Base-by-base conservation (phyloP, 2,329 filamentous ascomycete species). In the Penicillium vulpinum region DNA sequence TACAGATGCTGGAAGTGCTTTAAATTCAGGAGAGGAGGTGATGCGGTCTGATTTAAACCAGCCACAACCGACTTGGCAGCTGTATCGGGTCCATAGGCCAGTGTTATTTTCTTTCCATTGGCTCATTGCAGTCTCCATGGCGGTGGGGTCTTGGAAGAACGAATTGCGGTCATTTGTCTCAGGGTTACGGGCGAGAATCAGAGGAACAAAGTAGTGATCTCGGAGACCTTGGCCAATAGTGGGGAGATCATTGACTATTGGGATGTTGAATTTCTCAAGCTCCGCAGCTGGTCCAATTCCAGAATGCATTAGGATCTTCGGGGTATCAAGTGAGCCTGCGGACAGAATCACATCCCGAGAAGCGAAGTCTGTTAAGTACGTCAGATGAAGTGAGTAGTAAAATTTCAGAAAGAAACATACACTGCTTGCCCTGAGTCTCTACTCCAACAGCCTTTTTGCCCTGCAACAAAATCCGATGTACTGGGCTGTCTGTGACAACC, bases 401-500 rank as follows among this genome's bases (percentile, higher is more conserved):
- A 18, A 22, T 11, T 16, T 13, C 44, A 2, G 7, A 5, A n/a
- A n/a, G 2, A 29, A 40, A 68, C 70, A 67, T 66, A 78, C 77
- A 79, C 36, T 72, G 63, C 41, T 66, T 70, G 4, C 75, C 77
- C 28, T 74, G 67, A 0, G 73, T 68, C 54, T 79, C 73, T 1
- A 83, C 77, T 5, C 80, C 82, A 2, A 77, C 62, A 0, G 75
- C 77, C 56, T 69, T 79, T 46, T 74, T 77, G 0, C 75, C 78
- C 31, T 81, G 70, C 2, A 84, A 56, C 2, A 84, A 47, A 1
- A 85, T 56, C 4, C 75, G 77, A 31, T 77, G 74, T 3, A 85
- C 81, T 2, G 76, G 74, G 0, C 79, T 70, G 29, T 79, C 69
- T 2, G 81, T 81, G 59, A 82, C 59, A 24, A 87, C 72, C 0